Evolutionary conservation across 2,329 filamentous ascomycete species (phyloP), one percentile per base, ranked within the genome.

Genomic region (Fusarium fracticaudum): DNA sequence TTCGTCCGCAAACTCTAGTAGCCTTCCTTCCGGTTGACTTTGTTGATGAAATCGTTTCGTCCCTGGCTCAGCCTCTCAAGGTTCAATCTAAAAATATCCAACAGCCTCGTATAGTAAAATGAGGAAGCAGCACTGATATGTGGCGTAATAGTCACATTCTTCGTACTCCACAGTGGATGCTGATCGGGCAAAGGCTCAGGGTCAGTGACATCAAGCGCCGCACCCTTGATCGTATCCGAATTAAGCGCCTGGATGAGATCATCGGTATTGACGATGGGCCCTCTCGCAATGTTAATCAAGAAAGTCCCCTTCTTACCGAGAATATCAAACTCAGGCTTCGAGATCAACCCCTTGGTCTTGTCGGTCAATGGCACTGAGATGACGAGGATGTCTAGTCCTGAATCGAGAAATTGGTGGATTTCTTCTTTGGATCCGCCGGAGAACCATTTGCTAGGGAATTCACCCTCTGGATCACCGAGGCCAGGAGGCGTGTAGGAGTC

Each of bases 201-300:
- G 69, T 95, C 93, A 4, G 93, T 93, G 2, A 96, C 93, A 79
- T 95, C 93, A 45, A 96, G 82, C 4, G 93, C 93, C 0, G 93
- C 94, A 37, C 93, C 93, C 7, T 85, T 78, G 54, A 87, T 84
- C 22, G 79, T 54, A 10, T 80, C 85, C 7, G 71, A 71, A 44
- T 87, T 82, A 17, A 95, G 82, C 0, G 92, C 91, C 4, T 84
- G 84, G 24, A 94, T 87, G 58, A 96, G 79, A 4, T 89, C 91
- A 5, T 87, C 82, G 5, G 85, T 86, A 55, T 86, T 77, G 29
- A 89, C 79, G 20, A 88, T 82, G 0, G 83, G 82, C 0, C 86
- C 93, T 5, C 93, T 88, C 0, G 91, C 90, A 72, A 95, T 93
- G 77, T 96, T 95, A 58, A 90, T 88, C 12, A 96, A 77, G 70